phyloP scores from a whole-genome alignment of 2,329 filamentous ascomycete species.

The Apiospora arundinis region DNA sequence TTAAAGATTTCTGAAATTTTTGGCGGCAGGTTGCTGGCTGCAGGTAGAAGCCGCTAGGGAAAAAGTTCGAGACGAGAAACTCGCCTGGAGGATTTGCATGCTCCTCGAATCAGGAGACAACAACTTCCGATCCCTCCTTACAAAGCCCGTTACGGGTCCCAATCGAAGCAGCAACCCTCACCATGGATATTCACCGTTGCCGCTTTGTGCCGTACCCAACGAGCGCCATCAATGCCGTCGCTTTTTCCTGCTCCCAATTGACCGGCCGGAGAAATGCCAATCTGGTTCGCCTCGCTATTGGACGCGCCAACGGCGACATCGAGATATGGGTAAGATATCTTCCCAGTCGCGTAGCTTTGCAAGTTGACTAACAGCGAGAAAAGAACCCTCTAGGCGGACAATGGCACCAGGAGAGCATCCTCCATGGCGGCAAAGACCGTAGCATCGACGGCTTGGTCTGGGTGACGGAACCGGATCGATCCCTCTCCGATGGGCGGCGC shows the following conservation, averaged over 20 bases:
- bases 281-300: slow-evolving; percentile 81
- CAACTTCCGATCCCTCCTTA: background rate
- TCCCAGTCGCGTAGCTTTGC: background rate
- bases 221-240: slow-evolving; percentile 90
- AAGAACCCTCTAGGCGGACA: slow-evolving; percentile 75
- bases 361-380: background rate
- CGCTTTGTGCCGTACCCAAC: slow-evolving; percentile 94
- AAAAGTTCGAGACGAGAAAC: slow-evolving; percentile 16
- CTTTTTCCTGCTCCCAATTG: slow-evolving; percentile 79
- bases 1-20: slow-evolving; percentile 15
- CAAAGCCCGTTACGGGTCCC: slow-evolving; percentile 1
- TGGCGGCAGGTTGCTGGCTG: slow-evolving; percentile 14
- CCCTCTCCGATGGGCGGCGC: slow-evolving; percentile 65
- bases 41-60: background rate
- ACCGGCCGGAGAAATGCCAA: slow-evolving; percentile 57
- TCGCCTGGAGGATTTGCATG: slow-evolving; percentile 1
- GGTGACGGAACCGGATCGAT: slow-evolving; percentile 84
- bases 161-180: slow-evolving; percentile 15
- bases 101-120: background rate
- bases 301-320: slow-evolving; percentile 92
- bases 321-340: slow-evolving; percentile 77
- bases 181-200: slow-evolving; percentile 96
- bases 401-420: slow-evolving; percentile 90
- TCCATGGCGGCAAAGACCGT: slow-evolving; percentile 82
- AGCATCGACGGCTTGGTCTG: slow-evolving; percentile 91